Conservation (phyloP, 164 flowering plant genomes). For the Stephania yunnanensis region DNA sequence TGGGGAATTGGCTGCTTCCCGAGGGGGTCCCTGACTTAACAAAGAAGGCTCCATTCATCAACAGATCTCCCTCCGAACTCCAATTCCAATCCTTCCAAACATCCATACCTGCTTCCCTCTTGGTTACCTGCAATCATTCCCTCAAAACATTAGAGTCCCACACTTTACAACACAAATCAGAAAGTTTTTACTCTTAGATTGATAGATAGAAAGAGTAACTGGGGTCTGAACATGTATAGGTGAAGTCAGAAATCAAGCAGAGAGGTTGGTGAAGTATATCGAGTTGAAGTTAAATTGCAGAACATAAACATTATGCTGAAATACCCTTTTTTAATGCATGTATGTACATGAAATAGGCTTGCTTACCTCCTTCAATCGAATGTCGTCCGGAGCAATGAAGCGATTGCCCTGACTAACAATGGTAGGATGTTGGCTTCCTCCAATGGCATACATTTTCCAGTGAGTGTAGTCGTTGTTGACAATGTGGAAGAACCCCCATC, state of each 20-base stretch:
- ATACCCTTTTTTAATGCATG: not conserved
- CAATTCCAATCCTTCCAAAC: conserved; percentile 73
- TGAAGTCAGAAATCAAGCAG: too few species aligned
- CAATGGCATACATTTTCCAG: conserved; percentile 86
- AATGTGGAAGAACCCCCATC: conserved; percentile 69
- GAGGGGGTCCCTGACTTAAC: conserved; percentile 35
- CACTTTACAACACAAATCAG: too few species aligned
- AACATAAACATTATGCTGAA: not conserved
- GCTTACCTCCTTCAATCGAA: conserved; percentile 42
- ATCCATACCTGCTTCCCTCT: conserved; percentile 40
- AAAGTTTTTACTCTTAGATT: too few species aligned
- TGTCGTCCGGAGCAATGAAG: conserved; percentile 46
- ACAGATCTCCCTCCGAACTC: conserved; percentile 64
- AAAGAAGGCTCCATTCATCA: conserved; percentile 73
- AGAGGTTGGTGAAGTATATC: too few species aligned
- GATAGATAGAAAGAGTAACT: too few species aligned
- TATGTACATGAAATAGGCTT: not conserved
- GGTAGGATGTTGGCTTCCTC: conserved; percentile 68
- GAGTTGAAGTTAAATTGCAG: too few species aligned
- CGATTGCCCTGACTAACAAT: conserved; percentile 81
- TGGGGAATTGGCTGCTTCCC: conserved; percentile 2
- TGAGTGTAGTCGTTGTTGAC: conserved; percentile 80
- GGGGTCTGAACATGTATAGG: too few species aligned
- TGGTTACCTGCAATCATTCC: conserved; percentile 40
- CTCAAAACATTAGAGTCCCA: not conserved